Evolutionary conservation across 768 basidiomycete genomes (phyloP), one percentile per base, ranked within the genome.

Genomic region (Leccinum olivaceopallidum): DNA sequence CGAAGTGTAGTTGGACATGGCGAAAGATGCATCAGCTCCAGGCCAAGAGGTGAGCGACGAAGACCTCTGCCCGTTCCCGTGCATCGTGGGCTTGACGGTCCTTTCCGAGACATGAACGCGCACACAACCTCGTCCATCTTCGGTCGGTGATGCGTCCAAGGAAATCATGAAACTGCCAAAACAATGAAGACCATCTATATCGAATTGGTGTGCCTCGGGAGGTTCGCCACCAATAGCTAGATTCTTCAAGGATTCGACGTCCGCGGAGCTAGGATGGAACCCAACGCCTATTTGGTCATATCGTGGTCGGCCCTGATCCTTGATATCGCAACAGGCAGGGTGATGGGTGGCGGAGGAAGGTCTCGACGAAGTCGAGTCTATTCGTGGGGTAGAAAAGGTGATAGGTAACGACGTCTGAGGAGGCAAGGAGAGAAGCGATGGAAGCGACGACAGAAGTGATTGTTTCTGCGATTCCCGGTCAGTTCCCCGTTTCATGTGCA

Each of bases 361-460:
- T 26, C 80, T 73, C 59, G 79, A 73, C 18, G 71, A 64, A 39
- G 68, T 62, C 20, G 72, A 61, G 49, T 67, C 62, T 14, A 83
- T 75, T 30, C 80, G 74, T 26, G 87, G 82, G 59, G 85, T 73
- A 26, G 83, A 80, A 70, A 88, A 85, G 63, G 79, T 79, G 51
- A 83, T 80, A 53, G 85, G 84, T 13, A 85, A 66, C 26, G 82
- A 67, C 22, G 80, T 77, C 62, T 86, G 84, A 62, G 84, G 76
- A 54, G 87, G 82, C 76, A 89, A 78, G 22, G 89, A 86, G 56
- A 92, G 81, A 49, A 92, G 80, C 22, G 86, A 83, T 16, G 90
- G 90, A 28, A 92, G 81, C 3, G 89, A 88, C 66, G 89, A 92
- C 49, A 92, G 80, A 51, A 92, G 81, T 66, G 89, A 88, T 85